Conservation (phyloP, 495 filamentous ascomycete genomes). For the Trichoderma asperelloides region DNA sequence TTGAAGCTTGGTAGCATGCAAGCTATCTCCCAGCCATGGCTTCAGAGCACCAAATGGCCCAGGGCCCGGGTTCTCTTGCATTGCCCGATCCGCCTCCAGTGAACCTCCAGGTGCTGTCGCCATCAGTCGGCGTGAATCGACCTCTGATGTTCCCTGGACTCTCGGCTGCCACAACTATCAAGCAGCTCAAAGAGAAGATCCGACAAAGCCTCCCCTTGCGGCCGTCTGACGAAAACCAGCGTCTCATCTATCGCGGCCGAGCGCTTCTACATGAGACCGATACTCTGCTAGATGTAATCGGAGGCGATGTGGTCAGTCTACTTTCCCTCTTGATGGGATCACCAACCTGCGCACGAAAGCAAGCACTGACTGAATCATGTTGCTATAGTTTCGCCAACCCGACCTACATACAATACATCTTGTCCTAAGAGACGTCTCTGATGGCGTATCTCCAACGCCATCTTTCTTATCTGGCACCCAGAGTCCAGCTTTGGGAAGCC, state of each 20-base stretch:
- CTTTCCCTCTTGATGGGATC: not conserved
- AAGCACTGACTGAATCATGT: conserved; percentile 12
- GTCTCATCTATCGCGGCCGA: conserved; percentile 60
- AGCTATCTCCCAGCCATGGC: conserved; percentile 14
- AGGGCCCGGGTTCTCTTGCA: conserved; percentile 13
- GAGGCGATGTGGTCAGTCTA: conserved; percentile 43
- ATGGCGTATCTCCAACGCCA: conserved; percentile 22
- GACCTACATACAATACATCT: conserved; percentile 52
- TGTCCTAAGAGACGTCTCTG: conserved; percentile 41
- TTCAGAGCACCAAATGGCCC: conserved; percentile 16
- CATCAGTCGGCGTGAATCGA: conserved; percentile 46
- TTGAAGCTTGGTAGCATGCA: not conserved
- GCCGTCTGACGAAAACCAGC: conserved; percentile 46
- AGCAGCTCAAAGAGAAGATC: conserved; percentile 52
- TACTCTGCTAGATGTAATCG: conserved; percentile 51
- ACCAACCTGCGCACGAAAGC: not conserved
- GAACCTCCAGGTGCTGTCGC: conserved; percentile 56
- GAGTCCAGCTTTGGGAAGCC: conserved; percentile 12
- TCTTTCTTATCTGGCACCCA: conserved; percentile 14
- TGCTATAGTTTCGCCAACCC: conserved; percentile 34
- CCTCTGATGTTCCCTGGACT: conserved; percentile 46
- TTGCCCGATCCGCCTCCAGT: conserved; percentile 24
- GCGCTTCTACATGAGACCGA: conserved; percentile 43
- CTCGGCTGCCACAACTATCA: conserved; percentile 47
- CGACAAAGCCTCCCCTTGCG: conserved; percentile 42